A percentile compares a stretch with the other conserved stretches of the same genome.
Evolutionary conservation across 2,329 filamentous ascomycete species (phyloP).

Genomic region (Dactylellina leptospora): DNA sequence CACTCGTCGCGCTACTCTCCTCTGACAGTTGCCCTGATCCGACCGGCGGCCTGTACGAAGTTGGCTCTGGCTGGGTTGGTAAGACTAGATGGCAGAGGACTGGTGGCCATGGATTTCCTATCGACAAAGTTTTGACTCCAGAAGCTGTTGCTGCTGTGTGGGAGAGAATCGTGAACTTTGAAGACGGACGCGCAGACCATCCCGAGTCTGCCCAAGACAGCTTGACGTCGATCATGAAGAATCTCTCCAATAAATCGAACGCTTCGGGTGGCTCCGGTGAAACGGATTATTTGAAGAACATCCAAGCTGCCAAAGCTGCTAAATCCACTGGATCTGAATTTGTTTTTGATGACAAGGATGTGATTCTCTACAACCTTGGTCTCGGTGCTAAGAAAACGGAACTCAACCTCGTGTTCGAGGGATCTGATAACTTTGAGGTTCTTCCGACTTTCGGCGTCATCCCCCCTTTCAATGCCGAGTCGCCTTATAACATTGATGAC

Average conservation of each 20-base stretch:
- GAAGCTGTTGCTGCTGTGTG: conserved; percentile 82
- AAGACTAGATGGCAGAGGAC: conserved; percentile 94
- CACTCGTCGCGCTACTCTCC: conserved; percentile 85
- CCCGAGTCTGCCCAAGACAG: conserved; percentile 81
- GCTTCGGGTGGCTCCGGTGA: conserved; percentile 63
- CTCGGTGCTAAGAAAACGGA: conserved; percentile 91
- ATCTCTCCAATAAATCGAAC: conserved; percentile 78
- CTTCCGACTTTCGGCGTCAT: conserved; percentile 96
- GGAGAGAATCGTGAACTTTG: conserved; percentile 83
- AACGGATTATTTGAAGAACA: conserved; percentile 72
- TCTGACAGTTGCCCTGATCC: conserved; percentile 85
- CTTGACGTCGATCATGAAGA: conserved; percentile 80
- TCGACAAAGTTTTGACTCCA: conserved; percentile 82
- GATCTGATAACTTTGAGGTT: conserved; percentile 88
- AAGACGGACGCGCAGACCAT: conserved; percentile 85
- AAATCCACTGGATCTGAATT: conserved; percentile 79
- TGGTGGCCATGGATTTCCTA: conserved; percentile 87
- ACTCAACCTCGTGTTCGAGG: conserved; percentile 87
- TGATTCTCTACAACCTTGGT: conserved; percentile 94
- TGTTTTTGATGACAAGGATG: conserved; percentile 83
- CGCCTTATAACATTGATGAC: conserved; percentile 80
- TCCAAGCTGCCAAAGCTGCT: conserved; percentile 77
- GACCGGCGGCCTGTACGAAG: conserved; percentile 90
- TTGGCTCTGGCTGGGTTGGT: conserved; percentile 91
- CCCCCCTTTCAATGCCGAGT: conserved; percentile 85